Conservation (phyloP, 139 green algal species). For the Raphidocelis subcapitata region DNA sequence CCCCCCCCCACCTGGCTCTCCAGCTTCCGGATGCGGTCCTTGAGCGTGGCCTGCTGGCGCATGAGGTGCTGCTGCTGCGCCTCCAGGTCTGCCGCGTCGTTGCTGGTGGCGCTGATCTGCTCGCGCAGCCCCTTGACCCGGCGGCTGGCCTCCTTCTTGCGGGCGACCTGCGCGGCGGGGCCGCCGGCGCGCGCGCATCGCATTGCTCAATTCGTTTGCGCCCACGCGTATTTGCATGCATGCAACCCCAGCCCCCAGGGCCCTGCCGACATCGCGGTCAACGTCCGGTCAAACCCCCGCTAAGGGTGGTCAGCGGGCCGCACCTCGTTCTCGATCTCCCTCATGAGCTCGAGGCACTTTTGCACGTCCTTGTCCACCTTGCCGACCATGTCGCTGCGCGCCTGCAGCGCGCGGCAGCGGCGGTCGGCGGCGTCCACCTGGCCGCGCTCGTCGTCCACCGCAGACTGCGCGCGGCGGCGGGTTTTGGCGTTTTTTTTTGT, state of each 20-base stretch:
- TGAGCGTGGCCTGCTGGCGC: constrained; percentile 60
- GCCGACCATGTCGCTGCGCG: constrained; percentile 15
- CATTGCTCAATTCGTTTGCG: no score
- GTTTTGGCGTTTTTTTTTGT: no score
- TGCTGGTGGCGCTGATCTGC: constrained; percentile 45
- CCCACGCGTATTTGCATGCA: no score
- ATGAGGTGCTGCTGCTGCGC: constrained; percentile 50
- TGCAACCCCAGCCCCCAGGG: no score
- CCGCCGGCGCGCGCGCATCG: background rate
- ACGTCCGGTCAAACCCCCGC: no score
- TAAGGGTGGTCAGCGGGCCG: no score
- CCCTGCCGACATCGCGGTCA: no score
- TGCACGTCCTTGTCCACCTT: constrained; percentile 32
- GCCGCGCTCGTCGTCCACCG: constrained; percentile 36
- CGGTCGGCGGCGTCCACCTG: constrained; percentile 25
- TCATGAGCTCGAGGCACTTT: constrained; percentile 29
- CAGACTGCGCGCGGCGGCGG: background rate
- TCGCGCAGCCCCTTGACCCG: constrained; percentile 36
- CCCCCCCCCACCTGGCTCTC: constrained; percentile 57
- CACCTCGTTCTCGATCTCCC: constrained; percentile 24
- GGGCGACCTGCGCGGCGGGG: background rate
- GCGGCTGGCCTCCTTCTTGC: constrained; percentile 14
- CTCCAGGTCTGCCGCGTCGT: constrained; percentile 55
- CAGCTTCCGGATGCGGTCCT: constrained; percentile 65
- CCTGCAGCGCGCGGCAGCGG: constrained; percentile 26